phyloP scores from a whole-genome alignment of 1,139 yeast genomes.

The Pneumocystis murina region DNA sequence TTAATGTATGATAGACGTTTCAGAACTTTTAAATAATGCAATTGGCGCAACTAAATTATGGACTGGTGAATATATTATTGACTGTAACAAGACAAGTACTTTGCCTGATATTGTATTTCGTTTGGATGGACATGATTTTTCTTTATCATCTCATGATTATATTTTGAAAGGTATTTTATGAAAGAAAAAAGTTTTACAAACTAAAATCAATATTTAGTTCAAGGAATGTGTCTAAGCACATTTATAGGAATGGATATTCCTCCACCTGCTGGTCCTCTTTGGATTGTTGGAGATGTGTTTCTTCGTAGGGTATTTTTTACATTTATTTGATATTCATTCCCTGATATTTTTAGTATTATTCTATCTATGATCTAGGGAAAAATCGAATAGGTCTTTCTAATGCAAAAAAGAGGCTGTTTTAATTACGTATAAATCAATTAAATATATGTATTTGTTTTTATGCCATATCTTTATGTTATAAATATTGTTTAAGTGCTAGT shows the following conservation, averaged over 20 bases:
- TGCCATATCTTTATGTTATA: too few species aligned
- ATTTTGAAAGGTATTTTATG: conserved; percentile 43
- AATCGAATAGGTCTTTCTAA: conserved; percentile 87
- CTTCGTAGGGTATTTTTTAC: conserved; percentile 40
- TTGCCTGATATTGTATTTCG: conserved; percentile 85
- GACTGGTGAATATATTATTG: conserved; percentile 92
- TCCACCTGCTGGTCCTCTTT: conserved; percentile 87
- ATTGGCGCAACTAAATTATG: conserved; percentile 94
- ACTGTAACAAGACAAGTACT: conserved; percentile 65
- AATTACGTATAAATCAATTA: not conserved
- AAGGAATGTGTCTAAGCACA: conserved; percentile 90
- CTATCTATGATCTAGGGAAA: conserved; percentile 77
- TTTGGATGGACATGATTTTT: conserved; percentile 79
- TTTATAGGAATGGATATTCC: conserved; percentile 97
- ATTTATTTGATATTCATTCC: not conserved
- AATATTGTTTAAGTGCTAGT: too few species aligned
- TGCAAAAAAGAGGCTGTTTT: conserved; percentile 30
- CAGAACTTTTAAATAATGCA: conserved; percentile 85
- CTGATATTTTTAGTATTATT: conserved; percentile 39
- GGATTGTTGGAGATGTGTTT: conserved; percentile 94
- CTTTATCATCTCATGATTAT: conserved; percentile 76
- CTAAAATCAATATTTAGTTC: conserved; percentile 26
- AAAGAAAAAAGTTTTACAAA: not conserved
- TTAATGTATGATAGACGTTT: conserved; percentile 33
- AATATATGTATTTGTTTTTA: too few species aligned